Conservation (phyloP, 176 grass and related monocot species). For the Eremochloa ophiuroides region DNA sequence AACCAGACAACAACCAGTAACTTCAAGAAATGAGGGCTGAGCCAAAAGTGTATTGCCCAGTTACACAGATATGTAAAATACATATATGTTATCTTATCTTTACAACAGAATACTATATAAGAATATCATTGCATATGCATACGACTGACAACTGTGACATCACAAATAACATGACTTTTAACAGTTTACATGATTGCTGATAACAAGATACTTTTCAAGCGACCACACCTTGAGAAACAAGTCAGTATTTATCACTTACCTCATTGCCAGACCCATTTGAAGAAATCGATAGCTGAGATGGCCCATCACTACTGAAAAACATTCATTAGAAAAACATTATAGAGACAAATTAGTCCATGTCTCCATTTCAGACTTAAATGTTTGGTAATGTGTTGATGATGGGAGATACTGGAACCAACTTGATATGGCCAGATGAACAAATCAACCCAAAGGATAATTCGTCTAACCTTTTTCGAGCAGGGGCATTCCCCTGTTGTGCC, state of each 20-base stretch:
- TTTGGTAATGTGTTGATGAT: not conserved
- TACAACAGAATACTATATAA: conserved; percentile 11
- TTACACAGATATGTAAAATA: conserved; percentile 12
- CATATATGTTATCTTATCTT: not conserved
- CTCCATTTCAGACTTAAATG: not conserved
- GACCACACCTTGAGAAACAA: not conserved
- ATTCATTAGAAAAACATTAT: conserved; percentile 19
- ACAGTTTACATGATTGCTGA: not conserved
- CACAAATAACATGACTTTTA: conserved; percentile 2
- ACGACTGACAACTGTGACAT: not conserved
- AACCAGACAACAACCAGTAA: not conserved
- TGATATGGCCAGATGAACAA: conserved; percentile 3
- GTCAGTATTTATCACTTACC: conserved; percentile 39
- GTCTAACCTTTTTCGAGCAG: conserved; percentile 56
- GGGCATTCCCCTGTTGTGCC: conserved; percentile 15
- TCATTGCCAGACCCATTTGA: conserved; percentile 45
- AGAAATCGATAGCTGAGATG: conserved; percentile 33
- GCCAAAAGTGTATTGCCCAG: not conserved
- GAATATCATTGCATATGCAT: not conserved
- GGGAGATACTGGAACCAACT: not conserved
- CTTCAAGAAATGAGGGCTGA: conserved; percentile 7
- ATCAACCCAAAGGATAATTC: conserved; percentile 14
- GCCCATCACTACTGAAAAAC: conserved; percentile 48
- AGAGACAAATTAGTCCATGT: not conserved
- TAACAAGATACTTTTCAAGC: not conserved